These are phyloP conservation scores for Urochloa ruziziensis DNA, from an alignment of 176 grass and related monocot genomes.

Conservation along the genomic window DNA sequence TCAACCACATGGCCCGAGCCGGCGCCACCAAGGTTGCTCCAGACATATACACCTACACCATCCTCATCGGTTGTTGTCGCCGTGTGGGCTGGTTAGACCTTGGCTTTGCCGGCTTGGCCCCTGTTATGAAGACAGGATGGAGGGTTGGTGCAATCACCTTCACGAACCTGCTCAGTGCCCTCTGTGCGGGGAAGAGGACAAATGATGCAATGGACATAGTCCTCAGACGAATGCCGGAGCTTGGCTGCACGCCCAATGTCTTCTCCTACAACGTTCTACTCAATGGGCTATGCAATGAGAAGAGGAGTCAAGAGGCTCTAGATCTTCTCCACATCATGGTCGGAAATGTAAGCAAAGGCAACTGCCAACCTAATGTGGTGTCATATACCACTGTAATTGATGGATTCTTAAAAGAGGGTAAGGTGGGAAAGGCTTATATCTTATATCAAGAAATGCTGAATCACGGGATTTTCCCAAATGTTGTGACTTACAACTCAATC, in stretches of 20 bases:
- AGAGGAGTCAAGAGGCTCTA: not conserved
- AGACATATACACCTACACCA: not conserved
- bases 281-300: not conserved
- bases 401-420: no score
- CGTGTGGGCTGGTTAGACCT: not conserved
- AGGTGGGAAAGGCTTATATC: no score
- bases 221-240: constrained; percentile 23
- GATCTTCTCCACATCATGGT: constrained; percentile 20
- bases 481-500: no score
- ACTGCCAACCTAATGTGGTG: not conserved
- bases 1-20: not conserved
- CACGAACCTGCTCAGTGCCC: not conserved
- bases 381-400: constrained; percentile 11
- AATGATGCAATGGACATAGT: not conserved
- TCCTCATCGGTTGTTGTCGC: constrained; percentile 32
- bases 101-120: not conserved
- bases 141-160: not conserved
- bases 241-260: not conserved
- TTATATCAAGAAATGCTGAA: no score
- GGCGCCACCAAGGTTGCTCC: not conserved
- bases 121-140: not conserved
- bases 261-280: not conserved
- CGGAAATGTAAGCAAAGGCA: not conserved
- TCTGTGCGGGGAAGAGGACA: constrained; percentile 14
- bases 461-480: no score